A percentile compares a stretch with the other conserved stretches of the same genome.
These are phyloP conservation scores for Rhododendron kiyosumense DNA, from an alignment of 148 eudicot species.

Conservation along the genomic window DNA sequence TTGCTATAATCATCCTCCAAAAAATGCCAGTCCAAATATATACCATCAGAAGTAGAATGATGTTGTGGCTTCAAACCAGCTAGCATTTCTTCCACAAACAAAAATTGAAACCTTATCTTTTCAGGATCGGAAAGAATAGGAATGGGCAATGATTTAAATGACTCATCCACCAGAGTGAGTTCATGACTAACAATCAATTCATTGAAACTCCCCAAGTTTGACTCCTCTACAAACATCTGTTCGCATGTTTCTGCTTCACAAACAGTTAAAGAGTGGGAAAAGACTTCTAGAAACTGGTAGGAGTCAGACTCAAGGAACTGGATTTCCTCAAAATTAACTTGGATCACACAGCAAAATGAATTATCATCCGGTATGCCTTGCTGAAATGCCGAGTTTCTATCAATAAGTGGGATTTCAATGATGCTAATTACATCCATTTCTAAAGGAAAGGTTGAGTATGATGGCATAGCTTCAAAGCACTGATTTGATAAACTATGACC, in stretches of 20 bases:
- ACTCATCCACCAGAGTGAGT: conserved; percentile 61
- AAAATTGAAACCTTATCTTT: conserved; percentile 32
- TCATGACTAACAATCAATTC: conserved; percentile 62
- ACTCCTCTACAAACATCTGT: conserved; percentile 34
- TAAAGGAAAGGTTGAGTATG: conserved; percentile 25
- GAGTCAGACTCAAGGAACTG: conserved; percentile 40
- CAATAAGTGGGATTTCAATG: conserved; percentile 35
- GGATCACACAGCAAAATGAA: conserved; percentile 4
- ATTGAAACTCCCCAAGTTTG: conserved; percentile 41
- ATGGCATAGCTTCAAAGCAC: conserved; percentile 21
- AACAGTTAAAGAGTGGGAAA: conserved; percentile 21
- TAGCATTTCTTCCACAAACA: conserved; percentile 31
- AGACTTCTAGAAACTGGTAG: conserved; percentile 34
- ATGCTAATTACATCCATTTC: conserved; percentile 40
- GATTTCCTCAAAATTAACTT: conserved; percentile 52
- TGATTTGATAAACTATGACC: conserved; percentile 27
- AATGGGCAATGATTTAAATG: conserved; percentile 69
- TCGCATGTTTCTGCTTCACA: conserved; percentile 38
- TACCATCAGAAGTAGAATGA: conserved; percentile 61
- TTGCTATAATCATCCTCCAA: conserved; percentile 48
- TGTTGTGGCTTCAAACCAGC: conserved; percentile 46
- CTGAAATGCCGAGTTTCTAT: conserved; percentile 18
- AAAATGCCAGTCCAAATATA: conserved; percentile 87
- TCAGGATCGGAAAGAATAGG: conserved; percentile 55
- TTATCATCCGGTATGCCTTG: conserved; percentile 19